Evolutionary conservation across 345 rosid species (phyloP).

Genomic region (Microcos paniculata): DNA sequence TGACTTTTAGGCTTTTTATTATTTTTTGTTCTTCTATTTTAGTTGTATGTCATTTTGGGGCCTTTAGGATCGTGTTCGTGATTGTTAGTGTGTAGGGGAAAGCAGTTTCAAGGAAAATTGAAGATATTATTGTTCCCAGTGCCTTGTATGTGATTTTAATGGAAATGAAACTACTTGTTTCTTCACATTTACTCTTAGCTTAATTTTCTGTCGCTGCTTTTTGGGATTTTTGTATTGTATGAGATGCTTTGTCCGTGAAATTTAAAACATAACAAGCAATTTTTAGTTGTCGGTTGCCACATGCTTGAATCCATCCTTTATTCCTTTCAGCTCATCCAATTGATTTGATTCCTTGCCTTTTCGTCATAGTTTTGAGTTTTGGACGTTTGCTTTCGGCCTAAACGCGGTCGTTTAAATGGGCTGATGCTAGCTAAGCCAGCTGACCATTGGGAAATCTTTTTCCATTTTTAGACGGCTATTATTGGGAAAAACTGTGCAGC

Average conservation of each 20-base stretch:
- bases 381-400: no score
- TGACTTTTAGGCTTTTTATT: no score
- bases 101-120: background rate
- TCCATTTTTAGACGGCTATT: no score
- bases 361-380: background rate
- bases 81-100: background rate
- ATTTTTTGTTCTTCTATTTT: background rate
- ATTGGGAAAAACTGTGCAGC: background rate
- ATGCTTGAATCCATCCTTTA: background rate
- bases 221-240: background rate
- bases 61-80: background rate
- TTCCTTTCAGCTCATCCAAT: background rate
- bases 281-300: background rate
- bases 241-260: background rate
- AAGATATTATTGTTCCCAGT: background rate
- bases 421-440: no score
- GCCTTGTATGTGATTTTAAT: background rate
- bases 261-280: background rate
- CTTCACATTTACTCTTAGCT: background rate
- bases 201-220: no score
- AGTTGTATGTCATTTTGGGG: slow-evolving; percentile 3
- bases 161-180: slow-evolving; percentile 4
- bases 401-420: no score
- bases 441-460: no score
- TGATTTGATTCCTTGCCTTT: background rate